Conservation (phyloP, 1,139 yeast species). For the Suhomyces choctaworum region DNA sequence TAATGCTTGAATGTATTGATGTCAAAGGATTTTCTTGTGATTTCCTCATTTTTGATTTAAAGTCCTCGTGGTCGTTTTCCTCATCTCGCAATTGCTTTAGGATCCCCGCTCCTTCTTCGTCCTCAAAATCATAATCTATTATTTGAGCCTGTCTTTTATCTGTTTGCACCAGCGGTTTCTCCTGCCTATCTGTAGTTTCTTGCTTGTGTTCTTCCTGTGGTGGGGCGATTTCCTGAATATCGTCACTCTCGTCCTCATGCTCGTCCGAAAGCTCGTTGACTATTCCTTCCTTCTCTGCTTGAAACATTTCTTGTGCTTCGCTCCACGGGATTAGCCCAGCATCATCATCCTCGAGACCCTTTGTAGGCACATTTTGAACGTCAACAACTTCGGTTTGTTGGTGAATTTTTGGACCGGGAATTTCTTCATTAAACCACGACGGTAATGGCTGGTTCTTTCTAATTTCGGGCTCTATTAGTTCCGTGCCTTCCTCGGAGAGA, state of each 20-base stretch:
- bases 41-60: constrained; percentile 49
- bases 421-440: constrained; percentile 32
- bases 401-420: constrained; percentile 3
- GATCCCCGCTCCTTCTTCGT: constrained; percentile 72
- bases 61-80: constrained; percentile 66
- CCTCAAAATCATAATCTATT: constrained; percentile 67
- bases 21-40: constrained; percentile 21
- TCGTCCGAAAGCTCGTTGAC: constrained; percentile 14
- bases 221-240: constrained; percentile 17
- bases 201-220: background rate
- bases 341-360: constrained; percentile 43
- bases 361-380: constrained; percentile 16
- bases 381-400: constrained; percentile 14
- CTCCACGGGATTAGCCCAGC: constrained; percentile 53
- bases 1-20: constrained; percentile 35
- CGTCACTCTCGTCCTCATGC: constrained; percentile 10
- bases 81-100: constrained; percentile 65
- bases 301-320: constrained; percentile 39
- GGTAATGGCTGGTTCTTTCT: constrained; percentile 23
- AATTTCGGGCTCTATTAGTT: background rate
- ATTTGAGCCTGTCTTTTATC: constrained; percentile 22
- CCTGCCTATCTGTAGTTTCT: background rate
- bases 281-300: constrained; percentile 16
- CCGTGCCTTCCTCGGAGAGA: background rate
- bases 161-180: background rate